Evolutionary conservation across 148 eudicot genomes (phyloP).

Genomic region (Fagopyrum tataricum): DNA sequence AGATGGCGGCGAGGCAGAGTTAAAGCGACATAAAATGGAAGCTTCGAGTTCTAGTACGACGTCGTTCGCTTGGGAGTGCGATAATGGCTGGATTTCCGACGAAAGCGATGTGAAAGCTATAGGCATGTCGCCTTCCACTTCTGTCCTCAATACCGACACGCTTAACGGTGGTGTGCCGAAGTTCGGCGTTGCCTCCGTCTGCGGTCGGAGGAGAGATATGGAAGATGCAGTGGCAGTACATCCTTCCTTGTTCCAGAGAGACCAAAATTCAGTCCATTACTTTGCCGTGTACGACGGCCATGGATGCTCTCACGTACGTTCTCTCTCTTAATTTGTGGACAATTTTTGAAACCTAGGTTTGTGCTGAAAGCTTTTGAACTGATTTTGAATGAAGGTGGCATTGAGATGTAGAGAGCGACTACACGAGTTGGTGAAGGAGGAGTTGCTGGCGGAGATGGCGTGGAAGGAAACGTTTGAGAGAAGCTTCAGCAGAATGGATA

Average conservation of each 20-base stretch:
- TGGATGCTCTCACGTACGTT: slow-evolving; percentile 41
- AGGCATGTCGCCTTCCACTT: not conserved
- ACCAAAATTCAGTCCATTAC: slow-evolving; percentile 18
- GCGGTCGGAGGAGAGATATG: slow-evolving; percentile 47
- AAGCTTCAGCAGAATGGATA: slow-evolving; percentile 65
- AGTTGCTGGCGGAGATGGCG: slow-evolving; percentile 19
- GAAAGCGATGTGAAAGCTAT: slow-evolving; percentile 6
- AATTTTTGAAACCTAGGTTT: not conserved
- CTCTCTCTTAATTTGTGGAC: not conserved
- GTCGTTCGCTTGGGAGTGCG: slow-evolving; percentile 20
- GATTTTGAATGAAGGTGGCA: slow-evolving; percentile 27
- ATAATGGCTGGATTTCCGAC: not conserved
- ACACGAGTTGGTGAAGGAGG: slow-evolving; percentile 39
- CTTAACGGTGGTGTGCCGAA: slow-evolving; percentile 22
- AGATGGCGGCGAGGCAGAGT: slow-evolving; percentile 17
- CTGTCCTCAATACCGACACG: no score
- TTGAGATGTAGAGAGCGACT: slow-evolving; percentile 37
- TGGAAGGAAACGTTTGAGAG: slow-evolving; percentile 55
- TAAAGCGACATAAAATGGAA: slow-evolving; percentile 39
- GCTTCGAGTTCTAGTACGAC: slow-evolving; percentile 10
- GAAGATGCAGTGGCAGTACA: slow-evolving; percentile 41
- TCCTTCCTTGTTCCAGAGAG: slow-evolving; percentile 26
- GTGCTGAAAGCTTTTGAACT: not conserved
- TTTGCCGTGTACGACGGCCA: slow-evolving; percentile 48
- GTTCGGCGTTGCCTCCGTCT: slow-evolving; percentile 34